Conservation (phyloP, 2,329 filamentous ascomycete species). For the Colletotrichum sp. region DNA sequence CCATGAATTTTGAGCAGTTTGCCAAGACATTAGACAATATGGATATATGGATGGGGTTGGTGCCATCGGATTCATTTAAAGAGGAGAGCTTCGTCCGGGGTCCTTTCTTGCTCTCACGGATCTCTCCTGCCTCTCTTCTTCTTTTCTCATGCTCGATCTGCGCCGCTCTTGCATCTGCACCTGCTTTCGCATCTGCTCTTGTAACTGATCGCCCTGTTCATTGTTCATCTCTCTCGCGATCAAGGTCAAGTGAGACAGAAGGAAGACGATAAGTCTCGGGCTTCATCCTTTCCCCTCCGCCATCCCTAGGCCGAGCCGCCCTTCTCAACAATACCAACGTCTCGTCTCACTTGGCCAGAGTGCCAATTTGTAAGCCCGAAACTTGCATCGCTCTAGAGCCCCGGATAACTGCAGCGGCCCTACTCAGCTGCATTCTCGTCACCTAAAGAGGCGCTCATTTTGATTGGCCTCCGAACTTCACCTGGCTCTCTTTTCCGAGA, state of each 20-base stretch:
- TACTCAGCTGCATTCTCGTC: not conserved
- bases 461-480: not conserved
- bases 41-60: not conserved
- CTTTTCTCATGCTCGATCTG: not conserved
- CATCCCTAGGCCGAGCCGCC: not conserved
- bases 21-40: conserved; percentile 6
- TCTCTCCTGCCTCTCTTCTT: not conserved
- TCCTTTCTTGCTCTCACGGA: not conserved
- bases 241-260: not conserved
- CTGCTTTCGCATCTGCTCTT: not conserved
- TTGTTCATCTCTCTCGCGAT: not conserved
- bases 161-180: not conserved
- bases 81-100: not conserved
- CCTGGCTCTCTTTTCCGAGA: not conserved
- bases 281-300: not conserved
- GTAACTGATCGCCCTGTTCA: not conserved
- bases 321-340: not conserved
- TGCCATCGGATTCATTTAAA: conserved; percentile 3
- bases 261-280: not conserved
- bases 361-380: not conserved
- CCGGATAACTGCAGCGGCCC: not conserved
- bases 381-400: not conserved
- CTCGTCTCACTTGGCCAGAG: not conserved
- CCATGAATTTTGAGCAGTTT: not conserved
- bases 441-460: not conserved